Base-by-base conservation (phyloP, 139 green algal species). In the Coelastrella sp. region DNA sequence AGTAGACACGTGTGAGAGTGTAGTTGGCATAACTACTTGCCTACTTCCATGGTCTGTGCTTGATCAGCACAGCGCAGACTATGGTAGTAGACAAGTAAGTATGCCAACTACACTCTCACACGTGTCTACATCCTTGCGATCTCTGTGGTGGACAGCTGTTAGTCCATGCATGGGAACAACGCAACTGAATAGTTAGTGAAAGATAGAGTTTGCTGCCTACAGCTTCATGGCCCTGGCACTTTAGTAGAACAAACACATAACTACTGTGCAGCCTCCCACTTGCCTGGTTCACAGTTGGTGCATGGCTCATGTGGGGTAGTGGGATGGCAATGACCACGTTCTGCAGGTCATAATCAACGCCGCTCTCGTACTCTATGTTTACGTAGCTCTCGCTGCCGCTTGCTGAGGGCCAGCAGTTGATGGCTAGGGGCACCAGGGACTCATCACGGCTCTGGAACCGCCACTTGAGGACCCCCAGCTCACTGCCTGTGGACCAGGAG, bases 321-420 rank as follows among this genome's bases (percentile, higher is more conserved):
- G 98, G 98, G 80, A 99, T 99, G 89, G 93, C 85, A 75, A 99
- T 98, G n/a, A 94, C 75, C 7, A 99, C 96, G 82, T 98, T 96
- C 25, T 98, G 95, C 60, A 99, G 94, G 93, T 99, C 98, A 73
- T 98, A 97, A 7, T 78, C 58, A 9, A 92, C 93, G 0, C 89
- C 94, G 72, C 90, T 93, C 94, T 99, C 98, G 90, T 99, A 99
- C 95, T 99, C 98, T 68, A 99, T 98, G 96, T 99, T 99, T 72
- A 99, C 96, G 87, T 97, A 99, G 68, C 68, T 87, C 90, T 99
- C 95, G 20, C 85, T 92, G 24, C 96, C 97, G 1, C 95, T 97
- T 27, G 97, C 93, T 27, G 91, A 96, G 17, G 98, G 98, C 98
- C 98, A 99, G 96, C 97, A 99, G 92, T 98, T 99, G 93, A 99